Evolutionary conservation across 352 stramenopile genomes (phyloP).

Genomic region (Salisapilia sapeloensis): DNA sequence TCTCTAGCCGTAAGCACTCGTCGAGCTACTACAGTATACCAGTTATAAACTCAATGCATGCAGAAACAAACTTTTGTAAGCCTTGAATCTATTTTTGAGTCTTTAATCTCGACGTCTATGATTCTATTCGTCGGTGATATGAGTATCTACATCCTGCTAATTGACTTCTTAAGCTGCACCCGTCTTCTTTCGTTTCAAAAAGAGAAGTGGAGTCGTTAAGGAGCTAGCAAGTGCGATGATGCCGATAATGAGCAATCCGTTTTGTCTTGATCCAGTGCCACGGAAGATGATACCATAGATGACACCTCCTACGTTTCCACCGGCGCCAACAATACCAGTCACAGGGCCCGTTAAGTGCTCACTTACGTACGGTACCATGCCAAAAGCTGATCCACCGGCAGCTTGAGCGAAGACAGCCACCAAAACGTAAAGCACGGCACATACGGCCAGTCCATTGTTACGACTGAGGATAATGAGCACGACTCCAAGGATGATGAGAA

Average conservation of each 20-base stretch:
- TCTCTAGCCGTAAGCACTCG: too few relatives aligned
- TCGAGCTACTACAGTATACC: too few relatives aligned
- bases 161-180: too few relatives aligned
- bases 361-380: constrained; percentile 60
- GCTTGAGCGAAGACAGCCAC: constrained; percentile 86
- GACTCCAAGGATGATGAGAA: constrained; percentile 51
- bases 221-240: constrained; percentile 34
- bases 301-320: constrained; percentile 52
- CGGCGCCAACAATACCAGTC: constrained; percentile 42
- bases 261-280: constrained; percentile 8
- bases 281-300: constrained; percentile 59
- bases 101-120: too few relatives aligned
- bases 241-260: constrained; percentile 33
- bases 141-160: too few relatives aligned
- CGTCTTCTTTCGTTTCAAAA: too few relatives aligned
- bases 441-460: constrained; percentile 36
- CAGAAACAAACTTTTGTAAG: too few relatives aligned
- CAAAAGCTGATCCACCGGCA: constrained; percentile 42
- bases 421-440: constrained; percentile 79
- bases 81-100: too few relatives aligned
- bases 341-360: constrained; percentile 44
- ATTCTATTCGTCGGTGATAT: too few relatives aligned
- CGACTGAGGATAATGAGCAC: constrained; percentile 83
- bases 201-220: constrained; percentile 20
- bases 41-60: too few relatives aligned